Conservation (phyloP, 305 asterid genomes). For the Fraxinus dipetala region DNA sequence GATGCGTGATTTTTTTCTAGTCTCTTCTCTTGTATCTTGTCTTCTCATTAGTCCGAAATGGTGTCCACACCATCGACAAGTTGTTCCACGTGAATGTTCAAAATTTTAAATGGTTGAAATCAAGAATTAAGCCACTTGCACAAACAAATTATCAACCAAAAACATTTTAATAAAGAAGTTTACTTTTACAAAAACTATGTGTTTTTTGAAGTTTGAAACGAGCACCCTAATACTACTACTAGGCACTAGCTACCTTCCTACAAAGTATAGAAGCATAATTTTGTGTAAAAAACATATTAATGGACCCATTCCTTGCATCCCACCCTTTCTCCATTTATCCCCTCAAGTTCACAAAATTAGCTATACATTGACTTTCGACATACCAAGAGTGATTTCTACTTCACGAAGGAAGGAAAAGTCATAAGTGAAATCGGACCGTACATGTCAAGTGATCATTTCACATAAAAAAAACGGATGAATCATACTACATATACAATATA, state of each 20-base stretch:
- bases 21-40: neutral
- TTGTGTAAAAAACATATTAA: neutral
- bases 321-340: neutral
- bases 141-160: neutral
- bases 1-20: neutral
- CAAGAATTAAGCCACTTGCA: neutral
- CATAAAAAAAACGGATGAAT: neutral
- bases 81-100: neutral
- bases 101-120: neutral
- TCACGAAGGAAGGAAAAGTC: neutral
- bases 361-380: neutral
- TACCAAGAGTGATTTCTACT: neutral
- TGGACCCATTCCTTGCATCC: neutral
- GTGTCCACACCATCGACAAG: neutral
- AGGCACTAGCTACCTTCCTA: neutral
- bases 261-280: neutral
- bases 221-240: neutral
- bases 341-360: neutral
- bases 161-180: neutral
- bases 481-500: neutral
- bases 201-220: neutral
- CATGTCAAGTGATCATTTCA: neutral
- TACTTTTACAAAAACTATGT: neutral
- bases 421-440: neutral
- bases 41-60: neutral